These are phyloP conservation scores for Cyberlindnera saturnus DNA, from an alignment of 805 yeast species.

Conservation along the genomic window DNA sequence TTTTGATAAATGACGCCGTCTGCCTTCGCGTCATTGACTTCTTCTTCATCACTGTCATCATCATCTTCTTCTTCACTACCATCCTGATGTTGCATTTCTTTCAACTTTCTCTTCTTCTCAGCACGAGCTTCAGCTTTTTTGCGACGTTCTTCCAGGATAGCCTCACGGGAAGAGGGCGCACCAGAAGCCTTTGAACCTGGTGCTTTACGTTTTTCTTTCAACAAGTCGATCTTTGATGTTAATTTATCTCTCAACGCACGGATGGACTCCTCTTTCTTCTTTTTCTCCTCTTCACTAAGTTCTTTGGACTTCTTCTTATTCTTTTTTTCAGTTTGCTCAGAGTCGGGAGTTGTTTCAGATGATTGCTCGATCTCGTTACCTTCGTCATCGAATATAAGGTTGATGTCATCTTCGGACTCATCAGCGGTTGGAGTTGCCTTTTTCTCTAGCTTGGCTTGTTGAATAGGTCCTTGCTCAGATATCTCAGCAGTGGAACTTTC, in stretches of 20 bases:
- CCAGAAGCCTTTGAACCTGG: slow-evolving; percentile 79
- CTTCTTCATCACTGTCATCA: slow-evolving; percentile 30
- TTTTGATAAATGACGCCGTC: slow-evolving; percentile 65
- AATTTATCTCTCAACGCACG: slow-evolving; percentile 72
- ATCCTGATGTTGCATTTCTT: slow-evolving; percentile 32
- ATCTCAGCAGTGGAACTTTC: slow-evolving; percentile 16
- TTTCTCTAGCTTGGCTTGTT: slow-evolving; percentile 18
- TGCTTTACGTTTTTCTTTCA: slow-evolving; percentile 84
- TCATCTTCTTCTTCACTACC: slow-evolving; percentile 37
- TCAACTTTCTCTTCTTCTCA: slow-evolving; percentile 32
- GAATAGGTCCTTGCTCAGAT: neutral
- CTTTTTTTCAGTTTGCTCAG: neutral
- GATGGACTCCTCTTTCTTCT: slow-evolving; percentile 46
- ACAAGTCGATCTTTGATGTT: slow-evolving; percentile 58
- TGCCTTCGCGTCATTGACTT: slow-evolving; percentile 25
- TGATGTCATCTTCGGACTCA: slow-evolving; percentile 29
- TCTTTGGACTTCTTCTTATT: slow-evolving; percentile 22
- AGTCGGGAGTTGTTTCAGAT: slow-evolving; percentile 9
- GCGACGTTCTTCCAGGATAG: slow-evolving; percentile 62
- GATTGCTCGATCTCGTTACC: slow-evolving; percentile 41
- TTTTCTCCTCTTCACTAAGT: slow-evolving; percentile 42
- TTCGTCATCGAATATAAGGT: slow-evolving; percentile 65
- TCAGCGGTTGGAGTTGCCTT: slow-evolving; percentile 16
- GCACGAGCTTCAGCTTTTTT: slow-evolving; percentile 32
- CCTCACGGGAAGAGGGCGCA: slow-evolving; percentile 82